Base-by-base conservation (phyloP, 202 grass and related monocot genomes). In the Hordeum pubiflorum region DNA sequence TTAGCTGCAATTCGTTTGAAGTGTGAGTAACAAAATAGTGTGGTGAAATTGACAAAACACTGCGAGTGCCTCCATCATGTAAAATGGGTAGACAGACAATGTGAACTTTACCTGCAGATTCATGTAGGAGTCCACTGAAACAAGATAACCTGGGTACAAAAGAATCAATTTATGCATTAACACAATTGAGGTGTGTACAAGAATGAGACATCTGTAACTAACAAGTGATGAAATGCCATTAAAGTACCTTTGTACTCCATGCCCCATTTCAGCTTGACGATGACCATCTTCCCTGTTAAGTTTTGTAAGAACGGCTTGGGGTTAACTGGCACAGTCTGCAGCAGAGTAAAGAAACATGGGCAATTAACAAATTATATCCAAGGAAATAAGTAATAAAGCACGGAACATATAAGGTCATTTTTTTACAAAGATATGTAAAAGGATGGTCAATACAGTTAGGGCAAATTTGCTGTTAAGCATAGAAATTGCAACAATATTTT, bases 181-280 rank as follows among this genome's bases (percentile, higher is more conserved):
- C 56, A 69, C 33, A 69, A 68, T 0, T 33, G 4, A 54, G 0
- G 4, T 20, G 55, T 33, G 7, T n/a, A 39, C 13, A 54, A 56
- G 38, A 37, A 79, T 56, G 27, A 15, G 48, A 50, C 4, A 56
- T 38, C 13, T 26, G 13, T 3, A 61, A 18, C 34, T n/a, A 54
- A 26, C 32, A 10, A 18, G 26, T 37, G 7, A 78, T 5, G 1
- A 65, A 37, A 54, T 13, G n/a, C 10, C 10, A 79, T 66, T 33
- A 87, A 46, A 77, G 63, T 77, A 97, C 94, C 94, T 92, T 97
- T 94, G 66, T 97, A 94, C 78, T 97, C 94, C 94, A 97, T 97
- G 48, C 91, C 94, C 94, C 94, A 94, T 81, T 97, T 94, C 44
- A 97, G 83, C 67, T 94, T 97, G 34, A 97, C 89, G 60, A 91